Percentiles rank a stretch among this genome's conserved stretches.
Conservation (phyloP, 768 basidiomycete species). For the Favolaschia claudopus region DNA sequence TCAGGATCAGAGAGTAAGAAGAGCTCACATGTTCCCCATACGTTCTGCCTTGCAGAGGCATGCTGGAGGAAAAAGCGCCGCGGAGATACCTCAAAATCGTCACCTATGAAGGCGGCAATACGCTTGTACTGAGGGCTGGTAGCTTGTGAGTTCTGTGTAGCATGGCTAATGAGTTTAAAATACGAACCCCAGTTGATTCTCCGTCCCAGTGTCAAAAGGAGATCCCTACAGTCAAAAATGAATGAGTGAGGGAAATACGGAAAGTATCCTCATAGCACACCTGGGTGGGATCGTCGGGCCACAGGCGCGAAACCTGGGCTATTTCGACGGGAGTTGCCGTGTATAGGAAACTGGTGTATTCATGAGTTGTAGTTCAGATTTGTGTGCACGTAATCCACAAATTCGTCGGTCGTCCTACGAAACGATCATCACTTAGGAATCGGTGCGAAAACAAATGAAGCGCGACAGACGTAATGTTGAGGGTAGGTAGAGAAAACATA, state of each 20-base stretch:
- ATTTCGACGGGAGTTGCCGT: conserved; percentile 15
- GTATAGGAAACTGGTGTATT: conserved; percentile 13
- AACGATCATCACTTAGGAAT: not conserved
- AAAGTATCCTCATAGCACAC: not conserved
- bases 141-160: not conserved
- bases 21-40: conserved; percentile 36
- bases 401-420: conserved; percentile 6
- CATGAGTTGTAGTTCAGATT: not conserved
- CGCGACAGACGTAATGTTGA: conserved; percentile 12
- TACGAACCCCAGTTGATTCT: conserved; percentile 22
- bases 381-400: conserved; percentile 8
- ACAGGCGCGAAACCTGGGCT: conserved; percentile 4
- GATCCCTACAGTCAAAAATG: conserved; percentile 3
- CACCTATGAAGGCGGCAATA: conserved; percentile 26
- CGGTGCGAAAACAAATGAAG: not conserved
- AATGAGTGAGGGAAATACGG: not conserved
- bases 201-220: conserved; percentile 29
- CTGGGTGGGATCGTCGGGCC: conserved; percentile 23
- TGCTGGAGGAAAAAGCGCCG: conserved; percentile 38
- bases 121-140: conserved; percentile 40
- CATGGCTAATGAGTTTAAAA: no score
- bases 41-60: conserved; percentile 29
- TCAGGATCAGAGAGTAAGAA: not conserved
- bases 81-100: conserved; percentile 28
- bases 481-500: not conserved